phyloP scores from a whole-genome alignment of 202 grass and related monocot genomes.

The Carex arenaria region DNA sequence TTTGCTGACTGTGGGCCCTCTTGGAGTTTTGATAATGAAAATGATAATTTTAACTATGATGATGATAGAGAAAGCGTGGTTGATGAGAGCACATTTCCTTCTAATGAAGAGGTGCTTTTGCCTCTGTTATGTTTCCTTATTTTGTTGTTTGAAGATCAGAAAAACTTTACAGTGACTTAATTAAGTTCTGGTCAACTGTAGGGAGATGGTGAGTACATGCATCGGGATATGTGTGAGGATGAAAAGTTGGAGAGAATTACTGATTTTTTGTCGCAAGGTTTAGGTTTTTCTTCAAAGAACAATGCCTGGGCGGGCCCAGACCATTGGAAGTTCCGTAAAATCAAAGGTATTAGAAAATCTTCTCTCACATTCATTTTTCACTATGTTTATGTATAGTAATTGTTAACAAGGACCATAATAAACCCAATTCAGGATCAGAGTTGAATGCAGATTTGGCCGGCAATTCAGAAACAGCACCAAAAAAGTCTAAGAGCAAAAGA shows the following conservation, averaged over 20 bases:
- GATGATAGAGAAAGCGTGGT: conserved; percentile 45
- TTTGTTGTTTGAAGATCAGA: not conserved
- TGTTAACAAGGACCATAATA: not conserved
- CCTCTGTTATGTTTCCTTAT: conserved; percentile 8
- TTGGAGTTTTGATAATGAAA: conserved; percentile 54
- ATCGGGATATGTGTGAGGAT: conserved; percentile 42
- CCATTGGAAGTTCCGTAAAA: conserved; percentile 93
- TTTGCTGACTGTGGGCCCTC: conserved; percentile 38
- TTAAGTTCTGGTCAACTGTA: conserved; percentile 21
- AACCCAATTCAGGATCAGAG: conserved; percentile 36
- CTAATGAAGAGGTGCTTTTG: conserved; percentile 57
- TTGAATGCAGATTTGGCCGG: conserved; percentile 27
- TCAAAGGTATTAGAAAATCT: conserved; percentile 47
- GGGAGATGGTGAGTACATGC: conserved; percentile 49
- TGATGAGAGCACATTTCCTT: conserved; percentile 36
- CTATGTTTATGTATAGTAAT: not conserved
- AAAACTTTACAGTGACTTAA: not conserved
- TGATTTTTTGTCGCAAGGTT: conserved; percentile 67
- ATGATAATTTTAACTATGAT: conserved; percentile 49
- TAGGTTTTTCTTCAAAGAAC: conserved; percentile 65
- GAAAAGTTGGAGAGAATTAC: conserved; percentile 64
- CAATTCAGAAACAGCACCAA: conserved; percentile 45
- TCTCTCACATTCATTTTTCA: not conserved
- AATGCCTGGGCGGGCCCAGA: conserved; percentile 99
- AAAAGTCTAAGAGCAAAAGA: conserved; percentile 57